Base-by-base conservation (phyloP, 768 basidiomycete genomes). In the Phlebiopsis gigantea region DNA sequence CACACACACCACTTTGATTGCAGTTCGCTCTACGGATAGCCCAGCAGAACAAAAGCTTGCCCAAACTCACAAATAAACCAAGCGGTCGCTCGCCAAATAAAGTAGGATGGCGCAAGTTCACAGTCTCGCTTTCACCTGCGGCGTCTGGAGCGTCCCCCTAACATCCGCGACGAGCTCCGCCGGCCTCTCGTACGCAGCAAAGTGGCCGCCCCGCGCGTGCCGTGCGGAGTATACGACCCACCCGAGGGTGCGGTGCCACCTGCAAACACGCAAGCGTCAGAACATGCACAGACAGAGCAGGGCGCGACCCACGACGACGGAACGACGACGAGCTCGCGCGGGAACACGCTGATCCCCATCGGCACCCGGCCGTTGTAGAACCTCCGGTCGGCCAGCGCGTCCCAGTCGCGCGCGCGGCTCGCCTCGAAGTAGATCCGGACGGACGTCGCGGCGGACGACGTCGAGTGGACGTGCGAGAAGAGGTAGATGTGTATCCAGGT, bases 401-500 rank as follows among this genome's bases (percentile, higher is more conserved):
- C 19, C 15, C n/a, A 29, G 15, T 53, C 29, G 15, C 45, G 15
- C 49, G 34, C 21, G 10, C 25, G 5, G 12, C 28, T 3, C 15
- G 49, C 41, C 62, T 86, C 85, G 62, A 78, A 84, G 66, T 85
- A 86, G 22, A 84, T 83, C 14, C 83, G 72, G 7, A 79, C 22
- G 0, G 84, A 79, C 0, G 84, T 81, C 2, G 81, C 74, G 5
- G 85, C 47, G 14, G 47, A 48, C 25, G 47, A 48, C 7, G 26
- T 29, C 28, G 47, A 83, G 0, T 83, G 83, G 0, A 77, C 72
- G 9, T 77, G 75, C 7, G 82, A 84, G 68, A 85, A 83, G 72
- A 74, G 79, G 62, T 79, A 83, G 10, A 82, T 71, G 1, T 81
- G 83, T n/a, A 82, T 65, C 82, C 83, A 86, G 0, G 80, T 82